Evolutionary conservation across 441 rosid genomes (phyloP).

Genomic region (Biscutella laevigata): DNA sequence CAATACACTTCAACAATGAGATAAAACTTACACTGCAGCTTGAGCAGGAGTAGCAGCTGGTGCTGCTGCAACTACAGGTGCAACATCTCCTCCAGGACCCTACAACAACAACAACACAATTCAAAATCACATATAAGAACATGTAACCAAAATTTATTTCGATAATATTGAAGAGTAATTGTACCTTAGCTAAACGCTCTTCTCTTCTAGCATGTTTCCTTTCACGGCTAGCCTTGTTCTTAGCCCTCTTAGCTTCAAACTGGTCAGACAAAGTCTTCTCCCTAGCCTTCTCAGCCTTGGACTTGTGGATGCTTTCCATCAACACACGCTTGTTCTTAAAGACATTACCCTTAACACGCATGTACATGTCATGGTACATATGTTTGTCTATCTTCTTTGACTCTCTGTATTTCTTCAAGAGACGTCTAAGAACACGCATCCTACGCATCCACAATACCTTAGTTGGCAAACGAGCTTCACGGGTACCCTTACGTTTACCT

Average conservation of each 20-base stretch:
- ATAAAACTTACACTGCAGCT: conserved; percentile 40
- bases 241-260: conserved; percentile 42
- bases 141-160: too few relatives aligned
- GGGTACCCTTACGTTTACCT: conserved; percentile 38
- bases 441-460: conserved; percentile 42
- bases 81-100: conserved; percentile 53
- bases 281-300: conserved; percentile 42
- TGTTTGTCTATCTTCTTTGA: conserved; percentile 49
- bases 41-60: conserved; percentile 20
- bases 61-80: conserved; percentile 32
- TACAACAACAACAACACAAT: conserved; percentile 13
- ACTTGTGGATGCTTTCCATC: conserved; percentile 49
- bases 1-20: not conserved
- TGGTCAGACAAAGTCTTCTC: conserved; percentile 43
- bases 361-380: conserved; percentile 86
- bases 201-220: conserved; percentile 57
- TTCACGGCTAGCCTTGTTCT: conserved; percentile 39
- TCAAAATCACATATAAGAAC: not conserved
- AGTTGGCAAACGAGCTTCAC: conserved; percentile 35
- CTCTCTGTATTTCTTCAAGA: conserved; percentile 50
- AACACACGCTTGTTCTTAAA: conserved; percentile 57
- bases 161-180: too few relatives aligned
- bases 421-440: conserved; percentile 54
- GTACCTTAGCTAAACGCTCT: conserved; percentile 42
- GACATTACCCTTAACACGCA: conserved; percentile 81